phyloP scores from a whole-genome alignment of 805 yeast species.

The Vanderwaltozyma polyspora region DNA sequence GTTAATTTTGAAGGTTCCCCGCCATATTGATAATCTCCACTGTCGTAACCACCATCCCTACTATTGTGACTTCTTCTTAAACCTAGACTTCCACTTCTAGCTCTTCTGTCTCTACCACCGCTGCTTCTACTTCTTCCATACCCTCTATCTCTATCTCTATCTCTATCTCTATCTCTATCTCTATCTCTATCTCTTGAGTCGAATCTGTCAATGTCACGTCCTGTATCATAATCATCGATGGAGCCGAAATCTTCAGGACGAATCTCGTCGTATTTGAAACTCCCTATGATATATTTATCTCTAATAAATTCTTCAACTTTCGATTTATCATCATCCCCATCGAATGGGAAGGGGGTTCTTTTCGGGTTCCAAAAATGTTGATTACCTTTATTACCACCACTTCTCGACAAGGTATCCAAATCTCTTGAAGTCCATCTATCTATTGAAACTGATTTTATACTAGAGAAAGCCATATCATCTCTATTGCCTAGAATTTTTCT shows the following conservation, averaged over 20 bases:
- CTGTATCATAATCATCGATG: conserved; percentile 3
- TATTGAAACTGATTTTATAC: conserved; percentile 60
- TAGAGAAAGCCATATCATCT: conserved; percentile 37
- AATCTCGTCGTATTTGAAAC: conserved; percentile 30
- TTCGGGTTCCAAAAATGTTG: conserved; percentile 57
- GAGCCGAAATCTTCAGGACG: conserved; percentile 22
- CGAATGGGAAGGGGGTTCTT: conserved; percentile 58
- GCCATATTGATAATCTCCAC: too few species aligned
- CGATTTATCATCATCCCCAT: conserved; percentile 55
- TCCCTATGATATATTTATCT: conserved; percentile 59
- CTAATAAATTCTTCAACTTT: conserved; percentile 48
- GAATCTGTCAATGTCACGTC: conserved; percentile 1
- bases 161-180: conserved; percentile 1
- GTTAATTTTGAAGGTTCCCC: conserved; percentile 29
- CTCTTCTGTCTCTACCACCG: background rate
- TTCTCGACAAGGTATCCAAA: conserved; percentile 29
- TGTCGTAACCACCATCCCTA: too few species aligned
- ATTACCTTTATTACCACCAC: conserved; percentile 56
- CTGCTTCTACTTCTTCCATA: background rate
- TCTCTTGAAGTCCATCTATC: conserved; percentile 59
- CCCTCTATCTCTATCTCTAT: background rate
- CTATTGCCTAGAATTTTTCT: conserved; percentile 43
- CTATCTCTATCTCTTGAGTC: conserved; percentile 1
- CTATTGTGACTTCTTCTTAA: background rate
- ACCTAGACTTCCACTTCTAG: background rate